These are phyloP conservation scores for Carex parvula DNA, from an alignment of 176 grass and related monocot species.

Conservation along the genomic window DNA sequence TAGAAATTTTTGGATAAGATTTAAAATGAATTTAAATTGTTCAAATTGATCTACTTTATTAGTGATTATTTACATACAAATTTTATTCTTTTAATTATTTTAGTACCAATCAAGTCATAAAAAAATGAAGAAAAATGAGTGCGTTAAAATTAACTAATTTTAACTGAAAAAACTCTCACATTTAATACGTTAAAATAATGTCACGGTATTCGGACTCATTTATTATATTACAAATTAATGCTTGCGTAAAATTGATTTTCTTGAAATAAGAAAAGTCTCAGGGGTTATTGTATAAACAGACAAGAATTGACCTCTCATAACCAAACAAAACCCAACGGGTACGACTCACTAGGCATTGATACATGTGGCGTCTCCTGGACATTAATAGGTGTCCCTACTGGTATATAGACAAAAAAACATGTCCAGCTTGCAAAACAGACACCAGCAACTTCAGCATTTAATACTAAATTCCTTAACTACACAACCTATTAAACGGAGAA, in stretches of 20 bases:
- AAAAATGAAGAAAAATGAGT: too few relatives aligned
- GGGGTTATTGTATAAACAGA: background rate
- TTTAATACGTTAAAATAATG: too few relatives aligned
- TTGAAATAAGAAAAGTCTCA: background rate
- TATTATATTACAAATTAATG: too few relatives aligned
- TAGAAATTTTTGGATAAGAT: too few relatives aligned
- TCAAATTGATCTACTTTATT: too few relatives aligned
- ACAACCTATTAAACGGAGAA: background rate
- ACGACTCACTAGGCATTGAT: conserved; percentile 23
- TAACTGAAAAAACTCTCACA: too few relatives aligned
- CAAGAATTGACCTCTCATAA: conserved; percentile 23
- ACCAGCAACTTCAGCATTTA: background rate
- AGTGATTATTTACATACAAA: too few relatives aligned
- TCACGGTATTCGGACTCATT: too few relatives aligned
- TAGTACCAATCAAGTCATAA: too few relatives aligned
- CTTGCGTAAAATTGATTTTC: background rate
- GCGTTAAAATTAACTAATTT: too few relatives aligned
- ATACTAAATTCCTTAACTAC: conserved; percentile 14
- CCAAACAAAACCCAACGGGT: conserved; percentile 22
- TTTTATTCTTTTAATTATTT: too few relatives aligned
- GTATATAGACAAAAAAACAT: conserved; percentile 22
- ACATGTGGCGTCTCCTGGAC: conserved; percentile 24
- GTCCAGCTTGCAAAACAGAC: conserved; percentile 7
- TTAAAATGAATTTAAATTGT: too few relatives aligned
- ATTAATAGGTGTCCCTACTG: conserved; percentile 10